phyloP scores from a whole-genome alignment of 2,329 filamentous ascomycete species.

The Harringtonia lauricola region DNA sequence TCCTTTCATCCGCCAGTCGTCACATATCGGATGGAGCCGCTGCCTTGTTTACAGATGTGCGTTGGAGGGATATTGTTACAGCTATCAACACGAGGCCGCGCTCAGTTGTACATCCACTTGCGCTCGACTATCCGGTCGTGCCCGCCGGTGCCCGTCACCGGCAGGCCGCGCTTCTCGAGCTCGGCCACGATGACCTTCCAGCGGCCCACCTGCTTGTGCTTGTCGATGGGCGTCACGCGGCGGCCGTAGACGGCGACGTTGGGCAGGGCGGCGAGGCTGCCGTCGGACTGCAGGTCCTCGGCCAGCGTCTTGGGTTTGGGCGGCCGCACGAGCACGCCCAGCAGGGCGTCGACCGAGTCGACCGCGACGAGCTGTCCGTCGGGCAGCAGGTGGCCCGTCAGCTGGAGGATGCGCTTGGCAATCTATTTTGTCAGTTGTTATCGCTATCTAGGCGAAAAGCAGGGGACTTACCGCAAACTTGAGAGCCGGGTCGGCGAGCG shows the following conservation, averaged over 20 bases:
- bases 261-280: slow-evolving; percentile 38
- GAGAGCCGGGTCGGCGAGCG: slow-evolving; percentile 43
- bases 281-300: slow-evolving; percentile 39
- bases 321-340: slow-evolving; percentile 40
- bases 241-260: slow-evolving; percentile 61
- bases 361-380: slow-evolving; percentile 55
- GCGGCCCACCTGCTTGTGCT: slow-evolving; percentile 43
- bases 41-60: neutral
- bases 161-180: slow-evolving; percentile 17
- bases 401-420: slow-evolving; percentile 67
- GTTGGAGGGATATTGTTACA: neutral
- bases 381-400: slow-evolving; percentile 66
- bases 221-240: slow-evolving; percentile 59
- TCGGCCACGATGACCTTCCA: slow-evolving; percentile 26
- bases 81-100: neutral
- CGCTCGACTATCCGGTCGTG: slow-evolving; percentile 12
- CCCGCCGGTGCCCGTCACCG: slow-evolving; percentile 17
- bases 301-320: slow-evolving; percentile 52
- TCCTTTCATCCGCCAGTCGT: too few relatives aligned
- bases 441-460: too few relatives aligned
- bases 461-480: slow-evolving; percentile 61
- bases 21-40: too few relatives aligned
- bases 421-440: slow-evolving; percentile 30
- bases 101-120: slow-evolving; percentile 8
- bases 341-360: slow-evolving; percentile 40